These are phyloP conservation scores for Trametes cubensis DNA, from an alignment of 768 basidiomycete genomes.

Conservation along the genomic window DNA sequence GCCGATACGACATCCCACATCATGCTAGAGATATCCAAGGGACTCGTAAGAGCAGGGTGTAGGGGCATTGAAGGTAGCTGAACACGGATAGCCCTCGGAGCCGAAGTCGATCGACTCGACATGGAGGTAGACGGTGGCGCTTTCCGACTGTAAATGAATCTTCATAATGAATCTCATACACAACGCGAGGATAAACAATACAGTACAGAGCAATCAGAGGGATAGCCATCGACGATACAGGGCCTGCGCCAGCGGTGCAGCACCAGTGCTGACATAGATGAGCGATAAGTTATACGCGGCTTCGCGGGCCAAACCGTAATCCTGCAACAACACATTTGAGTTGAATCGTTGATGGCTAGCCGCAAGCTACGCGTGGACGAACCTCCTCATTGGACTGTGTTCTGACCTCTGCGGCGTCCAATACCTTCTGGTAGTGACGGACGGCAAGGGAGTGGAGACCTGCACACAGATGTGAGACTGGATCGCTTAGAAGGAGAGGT, in stretches of 20 bases:
- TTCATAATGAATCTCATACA: not conserved
- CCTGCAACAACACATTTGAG: conserved; percentile 36
- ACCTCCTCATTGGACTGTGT: conserved; percentile 38
- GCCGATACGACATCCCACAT: not conserved
- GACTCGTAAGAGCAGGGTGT: not conserved
- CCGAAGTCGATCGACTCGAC: too few relatives aligned
- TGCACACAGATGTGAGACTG: conserved; percentile 33
- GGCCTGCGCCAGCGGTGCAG: conserved; percentile 65
- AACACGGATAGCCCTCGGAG: too few relatives aligned
- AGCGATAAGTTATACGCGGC: conserved; percentile 88
- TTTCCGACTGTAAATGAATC: not conserved
- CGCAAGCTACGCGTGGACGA: conserved; percentile 17
- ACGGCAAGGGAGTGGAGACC: conserved; percentile 82
- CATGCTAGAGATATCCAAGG: too few relatives aligned
- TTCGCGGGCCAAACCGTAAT: conserved; percentile 62
- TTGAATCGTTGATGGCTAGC: too few relatives aligned
- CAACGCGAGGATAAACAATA: not conserved
- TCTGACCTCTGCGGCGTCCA: conserved; percentile 59
- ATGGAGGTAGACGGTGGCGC: not conserved
- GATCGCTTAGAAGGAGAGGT: not conserved
- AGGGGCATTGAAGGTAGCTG: too few relatives aligned
- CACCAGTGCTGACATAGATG: conserved; percentile 81
- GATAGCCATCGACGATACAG: conserved; percentile 85
- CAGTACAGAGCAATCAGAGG: conserved; percentile 43
- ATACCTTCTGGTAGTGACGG: conserved; percentile 79